phyloP scores from a whole-genome alignment of 805 yeast species.

The Pichia pseudocactophila region DNA sequence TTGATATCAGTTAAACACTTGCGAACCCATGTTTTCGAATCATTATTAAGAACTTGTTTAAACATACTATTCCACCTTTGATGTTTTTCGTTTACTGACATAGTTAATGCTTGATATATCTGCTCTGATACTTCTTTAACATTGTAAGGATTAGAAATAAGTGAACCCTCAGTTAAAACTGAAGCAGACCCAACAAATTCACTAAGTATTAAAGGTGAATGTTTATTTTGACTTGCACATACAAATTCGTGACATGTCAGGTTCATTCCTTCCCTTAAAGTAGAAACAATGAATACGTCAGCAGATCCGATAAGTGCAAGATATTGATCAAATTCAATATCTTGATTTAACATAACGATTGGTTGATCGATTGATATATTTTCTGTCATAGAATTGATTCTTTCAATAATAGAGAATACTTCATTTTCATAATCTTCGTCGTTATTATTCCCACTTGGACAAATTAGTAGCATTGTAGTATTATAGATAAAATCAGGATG shows the following conservation, averaged over 20 bases:
- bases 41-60: slow-evolving; percentile 52
- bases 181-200: slow-evolving; percentile 95
- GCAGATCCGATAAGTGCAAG: slow-evolving; percentile 81
- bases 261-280: slow-evolving; percentile 95
- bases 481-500: slow-evolving; percentile 64
- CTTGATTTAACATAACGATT: slow-evolving; percentile 80
- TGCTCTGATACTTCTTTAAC: slow-evolving; percentile 52
- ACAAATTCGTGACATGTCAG: slow-evolving; percentile 92
- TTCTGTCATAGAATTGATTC: slow-evolving; percentile 71
- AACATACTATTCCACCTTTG: slow-evolving; percentile 55
- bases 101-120: slow-evolving; percentile 55
- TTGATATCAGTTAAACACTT: slow-evolving; percentile 45
- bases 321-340: slow-evolving; percentile 82
- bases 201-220: slow-evolving; percentile 77
- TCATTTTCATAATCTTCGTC: slow-evolving; percentile 66
- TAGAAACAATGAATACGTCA: slow-evolving; percentile 76
- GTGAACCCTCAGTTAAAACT: slow-evolving; percentile 59
- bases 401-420: slow-evolving; percentile 65
- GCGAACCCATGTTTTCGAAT: slow-evolving; percentile 68
- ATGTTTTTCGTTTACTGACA: slow-evolving; percentile 50
- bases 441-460: slow-evolving; percentile 44
- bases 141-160: slow-evolving; percentile 90
- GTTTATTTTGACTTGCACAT: slow-evolving; percentile 58
- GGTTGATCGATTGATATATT: slow-evolving; percentile 73
- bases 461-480: slow-evolving; percentile 76